Percentiles rank a stretch among this genome's conserved stretches.
phyloP scores from a whole-genome alignment of 192 early-diverging fungal species.

The Coemansia asiatica region DNA sequence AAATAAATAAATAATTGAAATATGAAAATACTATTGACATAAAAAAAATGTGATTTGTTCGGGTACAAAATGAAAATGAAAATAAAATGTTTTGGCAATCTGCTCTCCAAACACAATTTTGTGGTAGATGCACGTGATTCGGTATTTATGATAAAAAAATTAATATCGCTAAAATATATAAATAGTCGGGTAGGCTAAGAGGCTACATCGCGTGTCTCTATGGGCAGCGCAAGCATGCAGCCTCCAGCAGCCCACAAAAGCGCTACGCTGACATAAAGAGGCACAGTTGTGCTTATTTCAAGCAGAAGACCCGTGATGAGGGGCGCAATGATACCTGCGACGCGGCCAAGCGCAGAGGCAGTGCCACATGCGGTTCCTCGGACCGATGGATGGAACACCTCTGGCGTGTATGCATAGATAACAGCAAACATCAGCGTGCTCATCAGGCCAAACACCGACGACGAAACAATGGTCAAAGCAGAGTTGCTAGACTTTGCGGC shows the following conservation, averaged over 20 bases:
- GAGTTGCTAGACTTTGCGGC: slow-evolving; percentile 50
- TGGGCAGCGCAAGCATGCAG: slow-evolving; percentile 71
- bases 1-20: slow-evolving; percentile 5
- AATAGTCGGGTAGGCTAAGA: slow-evolving; percentile 6
- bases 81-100: neutral
- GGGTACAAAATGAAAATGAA: neutral
- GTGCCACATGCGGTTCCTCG: slow-evolving; percentile 79
- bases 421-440: slow-evolving; percentile 81
- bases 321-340: slow-evolving; percentile 75
- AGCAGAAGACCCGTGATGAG: slow-evolving; percentile 68
- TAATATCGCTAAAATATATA: neutral
- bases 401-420: slow-evolving; percentile 85
- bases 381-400: slow-evolving; percentile 74
- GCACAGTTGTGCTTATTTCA: slow-evolving; percentile 58
- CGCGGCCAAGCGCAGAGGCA: slow-evolving; percentile 72
- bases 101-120: neutral
- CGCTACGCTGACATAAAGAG: slow-evolving; percentile 65
- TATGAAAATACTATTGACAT: no score
- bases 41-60: no score
- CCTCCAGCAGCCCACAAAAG: slow-evolving; percentile 60
- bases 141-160: neutral
- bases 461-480: slow-evolving; percentile 60
- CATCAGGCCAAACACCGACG: slow-evolving; percentile 63
- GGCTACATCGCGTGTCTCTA: slow-evolving; percentile 54
- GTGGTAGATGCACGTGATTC: slow-evolving; percentile 1